Percentiles rank a stretch among this genome's conserved stretches.
Evolutionary conservation across 495 filamentous ascomycete genomes (phyloP).

Genomic region (Hypoxylon crocopeplum): DNA sequence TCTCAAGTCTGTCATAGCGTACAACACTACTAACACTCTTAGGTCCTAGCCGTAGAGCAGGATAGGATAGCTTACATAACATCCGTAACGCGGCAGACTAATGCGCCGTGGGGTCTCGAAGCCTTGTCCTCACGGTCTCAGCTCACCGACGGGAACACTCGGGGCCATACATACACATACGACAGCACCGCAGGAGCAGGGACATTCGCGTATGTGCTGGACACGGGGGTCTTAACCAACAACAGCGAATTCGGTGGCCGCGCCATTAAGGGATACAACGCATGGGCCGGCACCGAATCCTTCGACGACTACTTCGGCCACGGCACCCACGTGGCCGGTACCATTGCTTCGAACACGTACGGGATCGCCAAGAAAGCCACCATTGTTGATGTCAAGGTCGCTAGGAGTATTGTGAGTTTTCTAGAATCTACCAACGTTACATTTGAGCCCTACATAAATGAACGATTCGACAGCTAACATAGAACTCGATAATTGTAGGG

Average conservation of each 20-base stretch:
- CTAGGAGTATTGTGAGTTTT: constrained; percentile 35
- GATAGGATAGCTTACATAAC: constrained; percentile 16
- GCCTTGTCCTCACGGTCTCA: constrained; percentile 45
- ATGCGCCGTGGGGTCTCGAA: constrained; percentile 54
- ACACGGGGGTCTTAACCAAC: constrained; percentile 52
- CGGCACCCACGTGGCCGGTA: constrained; percentile 48
- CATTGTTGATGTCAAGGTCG: constrained; percentile 45
- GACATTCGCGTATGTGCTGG: constrained; percentile 52
- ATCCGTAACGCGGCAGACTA: constrained; percentile 25
- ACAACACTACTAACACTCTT: neutral
- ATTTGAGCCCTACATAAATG: too few species aligned
- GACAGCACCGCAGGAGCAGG: constrained; percentile 50
- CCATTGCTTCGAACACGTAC: constrained; percentile 40
- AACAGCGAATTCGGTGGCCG: constrained; percentile 61
- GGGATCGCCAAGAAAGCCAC: constrained; percentile 47
- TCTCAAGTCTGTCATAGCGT: neutral
- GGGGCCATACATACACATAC: constrained; percentile 44
- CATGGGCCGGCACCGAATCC: constrained; percentile 31
- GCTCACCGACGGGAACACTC: constrained; percentile 27
- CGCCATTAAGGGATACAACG: constrained; percentile 57
- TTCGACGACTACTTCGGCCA: constrained; percentile 50
- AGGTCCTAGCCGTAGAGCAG: constrained; percentile 25
- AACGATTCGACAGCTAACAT: too few species aligned
- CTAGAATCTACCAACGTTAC: too few species aligned
- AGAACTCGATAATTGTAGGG: constrained; percentile 30